phyloP scores from a whole-genome alignment of 2,329 filamentous ascomycete genomes.

The Talaromyces sp. region DNA sequence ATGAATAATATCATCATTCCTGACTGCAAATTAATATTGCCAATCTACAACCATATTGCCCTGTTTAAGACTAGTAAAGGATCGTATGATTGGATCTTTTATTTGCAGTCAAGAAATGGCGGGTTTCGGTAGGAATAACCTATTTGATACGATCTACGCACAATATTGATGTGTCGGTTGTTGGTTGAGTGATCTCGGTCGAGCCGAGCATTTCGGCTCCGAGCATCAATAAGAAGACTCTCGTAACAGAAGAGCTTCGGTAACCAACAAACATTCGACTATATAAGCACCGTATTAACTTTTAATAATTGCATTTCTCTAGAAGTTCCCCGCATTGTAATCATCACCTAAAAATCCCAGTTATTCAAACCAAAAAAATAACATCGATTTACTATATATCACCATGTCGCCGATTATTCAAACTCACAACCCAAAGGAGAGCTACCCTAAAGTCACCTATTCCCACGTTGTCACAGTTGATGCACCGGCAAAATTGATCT shows the following conservation, averaged over 20 bases:
- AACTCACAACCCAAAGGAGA: background rate
- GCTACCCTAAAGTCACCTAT: background rate
- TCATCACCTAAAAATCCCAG: too few species aligned
- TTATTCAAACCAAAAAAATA: too few species aligned
- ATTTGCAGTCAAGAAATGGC: background rate
- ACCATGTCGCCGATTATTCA: background rate
- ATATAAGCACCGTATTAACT: background rate
- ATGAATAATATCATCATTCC: background rate
- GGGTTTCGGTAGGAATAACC: too few species aligned
- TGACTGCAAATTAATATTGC: background rate
- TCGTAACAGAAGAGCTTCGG: background rate
- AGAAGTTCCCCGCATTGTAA: too few species aligned
- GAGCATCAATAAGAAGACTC: too few species aligned
- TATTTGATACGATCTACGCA: background rate
- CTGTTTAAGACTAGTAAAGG: background rate
- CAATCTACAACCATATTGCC: background rate
- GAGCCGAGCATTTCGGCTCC: background rate
- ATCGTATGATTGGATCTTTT: background rate
- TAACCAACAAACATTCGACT: background rate
- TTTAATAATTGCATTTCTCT: too few species aligned
- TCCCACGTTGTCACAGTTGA: background rate
- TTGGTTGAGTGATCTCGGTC: background rate
- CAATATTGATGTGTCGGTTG: background rate
- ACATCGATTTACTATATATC: background rate
- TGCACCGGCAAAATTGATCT: background rate